A percentile compares a stretch with the other conserved stretches of the same genome.
phyloP scores from a whole-genome alignment of 2,329 filamentous ascomycete genomes.

The Aphanocladium album region DNA sequence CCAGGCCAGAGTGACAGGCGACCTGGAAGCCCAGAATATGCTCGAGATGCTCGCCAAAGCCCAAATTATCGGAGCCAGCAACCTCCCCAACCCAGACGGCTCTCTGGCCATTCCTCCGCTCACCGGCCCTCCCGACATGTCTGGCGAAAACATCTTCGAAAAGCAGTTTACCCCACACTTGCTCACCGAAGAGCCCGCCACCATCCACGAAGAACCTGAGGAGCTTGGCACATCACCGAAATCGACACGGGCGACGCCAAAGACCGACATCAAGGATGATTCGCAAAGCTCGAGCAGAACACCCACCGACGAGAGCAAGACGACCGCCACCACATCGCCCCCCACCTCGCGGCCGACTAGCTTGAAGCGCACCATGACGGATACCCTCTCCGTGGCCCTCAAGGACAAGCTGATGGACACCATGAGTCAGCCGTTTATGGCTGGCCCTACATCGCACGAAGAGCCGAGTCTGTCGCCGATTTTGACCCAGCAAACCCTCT shows the following conservation, averaged over 20 bases:
- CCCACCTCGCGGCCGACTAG: conserved; percentile 57
- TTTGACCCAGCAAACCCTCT: conserved; percentile 33
- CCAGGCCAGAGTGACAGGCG: conserved; percentile 75
- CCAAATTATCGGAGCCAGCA: conserved; percentile 68
- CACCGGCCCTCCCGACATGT: conserved; percentile 71
- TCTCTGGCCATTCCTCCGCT: conserved; percentile 52
- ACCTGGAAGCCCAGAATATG: conserved; percentile 84
- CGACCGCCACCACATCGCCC: conserved; percentile 43
- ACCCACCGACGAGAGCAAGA: conserved; percentile 51
- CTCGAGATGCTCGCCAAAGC: conserved; percentile 81
- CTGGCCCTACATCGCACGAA: conserved; percentile 33
- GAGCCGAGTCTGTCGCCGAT: conserved; percentile 40
- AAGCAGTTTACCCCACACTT: conserved; percentile 62
- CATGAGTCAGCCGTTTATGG: conserved; percentile 73
- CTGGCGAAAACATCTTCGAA: conserved; percentile 79
- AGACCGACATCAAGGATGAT: conserved; percentile 22
- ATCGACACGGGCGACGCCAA: conserved; percentile 14
- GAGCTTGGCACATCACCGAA: conserved; percentile 18
- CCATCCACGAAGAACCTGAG: conserved; percentile 14
- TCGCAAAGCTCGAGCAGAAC: conserved; percentile 50
- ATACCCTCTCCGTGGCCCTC: conserved; percentile 67
- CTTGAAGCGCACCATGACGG: conserved; percentile 83
- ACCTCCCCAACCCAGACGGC: conserved; percentile 46
- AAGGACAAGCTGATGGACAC: conserved; percentile 82
- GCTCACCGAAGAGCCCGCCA: conserved; percentile 44